Conservation (phyloP, 2,329 filamentous ascomycete species). For the Tolypocladium cylindrosporum region DNA sequence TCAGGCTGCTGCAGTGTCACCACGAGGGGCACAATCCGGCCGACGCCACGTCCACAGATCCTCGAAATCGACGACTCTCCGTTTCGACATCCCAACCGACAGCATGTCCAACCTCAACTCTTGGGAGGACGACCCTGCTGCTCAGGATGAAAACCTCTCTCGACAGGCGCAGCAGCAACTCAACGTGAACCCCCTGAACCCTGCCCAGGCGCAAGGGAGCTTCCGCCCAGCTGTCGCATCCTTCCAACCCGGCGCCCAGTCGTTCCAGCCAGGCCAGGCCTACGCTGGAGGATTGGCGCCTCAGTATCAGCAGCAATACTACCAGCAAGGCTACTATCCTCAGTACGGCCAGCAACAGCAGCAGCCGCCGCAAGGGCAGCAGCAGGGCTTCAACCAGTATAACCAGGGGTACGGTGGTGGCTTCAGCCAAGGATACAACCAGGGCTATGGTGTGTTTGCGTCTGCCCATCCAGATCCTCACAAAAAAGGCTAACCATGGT, state of each 20-base stretch:
- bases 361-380: constrained; percentile 17
- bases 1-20: neutral
- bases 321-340: constrained; percentile 46
- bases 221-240: constrained; percentile 45
- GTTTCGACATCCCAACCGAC: constrained; percentile 6
- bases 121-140: constrained; percentile 82
- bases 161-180: constrained; percentile 67
- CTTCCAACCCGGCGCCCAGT: constrained; percentile 62
- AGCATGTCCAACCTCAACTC: constrained; percentile 86
- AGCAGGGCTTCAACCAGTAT: constrained; percentile 39
- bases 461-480: constrained; percentile 2
- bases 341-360: constrained; percentile 49
- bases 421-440: constrained; percentile 39
- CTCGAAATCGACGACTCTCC: neutral
- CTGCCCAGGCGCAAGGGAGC: constrained; percentile 32
- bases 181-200: constrained; percentile 54
- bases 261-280: constrained; percentile 63
- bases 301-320: constrained; percentile 47
- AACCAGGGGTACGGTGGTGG: constrained; percentile 43
- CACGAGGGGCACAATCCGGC: neutral
- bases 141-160: constrained; percentile 68
- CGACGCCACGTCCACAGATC: neutral
- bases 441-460: constrained; percentile 27
- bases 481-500: constrained; percentile 6
- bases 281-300: constrained; percentile 49